These are phyloP conservation scores for Irpex rosettiformis DNA, from an alignment of 1,284 basidiomycete species.

Conservation along the genomic window DNA sequence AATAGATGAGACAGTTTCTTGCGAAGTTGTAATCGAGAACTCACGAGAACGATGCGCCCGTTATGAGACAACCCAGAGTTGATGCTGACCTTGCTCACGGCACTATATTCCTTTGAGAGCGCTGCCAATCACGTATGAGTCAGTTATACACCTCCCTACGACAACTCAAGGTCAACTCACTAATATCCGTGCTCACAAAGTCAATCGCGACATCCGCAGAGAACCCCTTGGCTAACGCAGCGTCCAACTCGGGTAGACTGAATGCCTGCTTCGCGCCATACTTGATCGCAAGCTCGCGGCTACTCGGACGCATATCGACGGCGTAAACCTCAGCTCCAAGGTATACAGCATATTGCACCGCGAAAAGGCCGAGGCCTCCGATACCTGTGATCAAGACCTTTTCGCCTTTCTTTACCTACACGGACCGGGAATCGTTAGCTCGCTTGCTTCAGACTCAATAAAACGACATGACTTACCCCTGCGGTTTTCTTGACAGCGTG, in stretches of 20 bases:
- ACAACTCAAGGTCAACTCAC: slow-evolving; percentile 17
- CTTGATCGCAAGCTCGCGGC: slow-evolving; percentile 22
- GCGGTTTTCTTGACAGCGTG: slow-evolving; percentile 24
- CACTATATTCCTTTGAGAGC: background rate
- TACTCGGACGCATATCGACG: slow-evolving; percentile 23
- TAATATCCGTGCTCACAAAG: slow-evolving; percentile 22
- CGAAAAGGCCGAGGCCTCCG: slow-evolving; percentile 29
- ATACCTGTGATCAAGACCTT: slow-evolving; percentile 28
- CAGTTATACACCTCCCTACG: background rate
- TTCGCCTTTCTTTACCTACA: background rate
- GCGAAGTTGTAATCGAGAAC: background rate
- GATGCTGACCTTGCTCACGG: background rate
- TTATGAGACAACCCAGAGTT: background rate
- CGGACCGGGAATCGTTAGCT: background rate
- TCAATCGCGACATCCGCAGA: slow-evolving; percentile 25
- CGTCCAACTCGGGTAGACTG: slow-evolving; percentile 20
- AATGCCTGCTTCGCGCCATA: slow-evolving; percentile 25
- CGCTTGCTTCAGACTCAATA: too few species aligned
- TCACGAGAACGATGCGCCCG: background rate
- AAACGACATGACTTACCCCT: slow-evolving; percentile 14
- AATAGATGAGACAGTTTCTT: background rate
- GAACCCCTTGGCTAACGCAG: slow-evolving; percentile 19
- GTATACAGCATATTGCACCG: slow-evolving; percentile 26
- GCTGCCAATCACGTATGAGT: background rate
- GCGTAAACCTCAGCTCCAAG: slow-evolving; percentile 26